phyloP scores from a whole-genome alignment of 2,329 filamentous ascomycete species.

The Chlorencoelia australis region DNA sequence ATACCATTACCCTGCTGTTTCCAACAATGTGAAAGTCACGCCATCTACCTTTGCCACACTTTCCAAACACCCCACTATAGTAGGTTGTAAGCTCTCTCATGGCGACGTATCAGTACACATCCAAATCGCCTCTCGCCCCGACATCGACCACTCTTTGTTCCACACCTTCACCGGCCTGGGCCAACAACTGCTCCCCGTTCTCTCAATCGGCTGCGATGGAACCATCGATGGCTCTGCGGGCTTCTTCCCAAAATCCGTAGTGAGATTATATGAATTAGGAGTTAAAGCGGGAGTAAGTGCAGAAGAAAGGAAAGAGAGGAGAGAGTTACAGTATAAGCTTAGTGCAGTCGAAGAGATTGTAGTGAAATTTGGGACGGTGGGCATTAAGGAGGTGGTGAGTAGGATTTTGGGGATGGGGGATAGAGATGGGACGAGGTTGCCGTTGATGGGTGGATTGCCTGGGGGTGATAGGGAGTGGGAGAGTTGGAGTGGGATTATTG shows the following conservation, averaged over 20 bases:
- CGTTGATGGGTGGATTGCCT: constrained; percentile 46
- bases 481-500: constrained; percentile 32
- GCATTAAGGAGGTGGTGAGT: constrained; percentile 54
- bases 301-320: constrained; percentile 38
- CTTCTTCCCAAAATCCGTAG: constrained; percentile 53
- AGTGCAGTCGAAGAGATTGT: constrained; percentile 53
- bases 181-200: constrained; percentile 53
- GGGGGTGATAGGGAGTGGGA: constrained; percentile 40
- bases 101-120: constrained; percentile 55
- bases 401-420: constrained; percentile 50
- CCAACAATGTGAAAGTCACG: constrained; percentile 51
- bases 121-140: constrained; percentile 48
- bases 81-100: constrained; percentile 60
- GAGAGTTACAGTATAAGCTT: constrained; percentile 48
- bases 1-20: constrained; percentile 52
- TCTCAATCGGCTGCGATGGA: constrained; percentile 52
- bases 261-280: constrained; percentile 43
- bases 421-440: constrained; percentile 47
- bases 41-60: constrained; percentile 47
- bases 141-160: constrained; percentile 49
- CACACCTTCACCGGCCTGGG: constrained; percentile 54
- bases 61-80: constrained; percentile 54
- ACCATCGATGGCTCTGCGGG: constrained; percentile 58
- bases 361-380: constrained; percentile 48
- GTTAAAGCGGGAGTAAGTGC: constrained; percentile 28